Conservation (phyloP, 768 basidiomycete species). For the Coprinopsis marcescibilis region DNA sequence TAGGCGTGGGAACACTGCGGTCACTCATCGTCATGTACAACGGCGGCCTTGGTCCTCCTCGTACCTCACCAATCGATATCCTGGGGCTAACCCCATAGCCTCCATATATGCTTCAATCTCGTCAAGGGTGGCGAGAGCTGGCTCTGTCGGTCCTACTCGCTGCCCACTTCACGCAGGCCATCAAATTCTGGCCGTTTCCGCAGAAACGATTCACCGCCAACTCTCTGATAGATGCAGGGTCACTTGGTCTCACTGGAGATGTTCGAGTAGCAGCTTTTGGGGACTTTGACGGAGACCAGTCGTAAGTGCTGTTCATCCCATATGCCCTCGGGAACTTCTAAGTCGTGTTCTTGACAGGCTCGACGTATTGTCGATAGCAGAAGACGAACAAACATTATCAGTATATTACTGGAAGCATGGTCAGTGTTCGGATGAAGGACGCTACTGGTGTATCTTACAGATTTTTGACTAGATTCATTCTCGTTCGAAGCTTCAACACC, state of each 20-base stretch:
- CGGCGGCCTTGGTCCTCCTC: too few relatives aligned
- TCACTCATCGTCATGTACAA: too few relatives aligned
- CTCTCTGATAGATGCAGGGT: conserved; percentile 71
- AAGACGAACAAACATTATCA: conserved; percentile 72
- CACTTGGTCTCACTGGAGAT: conserved; percentile 68
- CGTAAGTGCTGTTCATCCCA: conserved; percentile 46
- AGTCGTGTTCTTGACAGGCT: conserved; percentile 39
- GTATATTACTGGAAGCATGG: conserved; percentile 82
- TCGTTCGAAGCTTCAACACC: conserved; percentile 43
- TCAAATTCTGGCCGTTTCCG: conserved; percentile 67
- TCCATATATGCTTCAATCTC: too few relatives aligned
- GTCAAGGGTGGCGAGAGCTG: conserved; percentile 20
- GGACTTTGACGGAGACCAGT: conserved; percentile 95
- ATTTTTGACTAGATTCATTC: conserved; percentile 45
- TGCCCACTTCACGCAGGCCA: conserved; percentile 20
- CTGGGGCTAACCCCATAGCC: too few relatives aligned
- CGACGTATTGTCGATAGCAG: conserved; percentile 71
- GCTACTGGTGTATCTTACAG: background rate
- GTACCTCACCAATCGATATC: too few relatives aligned
- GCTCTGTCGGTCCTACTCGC: background rate
- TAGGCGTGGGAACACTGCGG: too few relatives aligned
- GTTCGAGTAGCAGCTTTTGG: conserved; percentile 83
- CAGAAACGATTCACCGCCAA: conserved; percentile 83
- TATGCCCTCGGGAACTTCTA: background rate
- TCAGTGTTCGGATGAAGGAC: conserved; percentile 24